phyloP scores from a whole-genome alignment of 164 flowering plant species.

The Saururus chinensis region DNA sequence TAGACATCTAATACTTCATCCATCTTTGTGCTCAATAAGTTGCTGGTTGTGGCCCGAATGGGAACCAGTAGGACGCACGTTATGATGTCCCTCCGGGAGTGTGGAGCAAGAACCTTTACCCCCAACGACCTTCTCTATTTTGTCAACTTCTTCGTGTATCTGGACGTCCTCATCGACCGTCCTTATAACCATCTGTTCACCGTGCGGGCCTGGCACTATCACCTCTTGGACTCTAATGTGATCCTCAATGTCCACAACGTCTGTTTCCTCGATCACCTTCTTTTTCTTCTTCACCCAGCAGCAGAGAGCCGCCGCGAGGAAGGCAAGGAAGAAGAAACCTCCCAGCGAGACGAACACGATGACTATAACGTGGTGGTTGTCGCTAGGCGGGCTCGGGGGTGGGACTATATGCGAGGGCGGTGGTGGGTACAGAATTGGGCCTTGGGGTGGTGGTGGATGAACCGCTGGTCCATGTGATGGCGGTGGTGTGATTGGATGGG shows the following conservation, averaged over 20 bases:
- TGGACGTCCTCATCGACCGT: conserved; percentile 38
- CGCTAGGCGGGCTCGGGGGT: conserved; percentile 25
- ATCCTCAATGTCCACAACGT: conserved; percentile 36
- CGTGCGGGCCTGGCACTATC: conserved; percentile 48
- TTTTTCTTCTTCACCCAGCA: conserved; percentile 42
- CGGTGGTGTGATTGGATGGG: not conserved
- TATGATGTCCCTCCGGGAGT: not conserved
- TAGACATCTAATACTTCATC: no score
- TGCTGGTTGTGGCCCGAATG: not conserved
- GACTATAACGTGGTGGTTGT: conserved; percentile 31
- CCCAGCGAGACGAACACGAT: conserved; percentile 49
- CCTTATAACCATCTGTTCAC: conserved; percentile 27
- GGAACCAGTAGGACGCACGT: not conserved
- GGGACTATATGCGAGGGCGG: conserved; percentile 29
- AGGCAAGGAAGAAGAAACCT: conserved; percentile 52
- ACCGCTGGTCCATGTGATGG: no score
- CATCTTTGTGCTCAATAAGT: not conserved
- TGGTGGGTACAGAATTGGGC: conserved; percentile 10
- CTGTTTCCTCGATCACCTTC: conserved; percentile 35
- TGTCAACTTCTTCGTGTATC: conserved; percentile 32
- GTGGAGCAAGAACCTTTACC: not conserved
- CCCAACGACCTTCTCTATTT: not conserved
- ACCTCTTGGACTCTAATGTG: conserved; percentile 48
- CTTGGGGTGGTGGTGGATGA: conserved; percentile 2
- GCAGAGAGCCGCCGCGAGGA: conserved; percentile 41